phyloP scores from a whole-genome alignment of 169 alveolate species.

The Cryptosporidium bovis region DNA sequence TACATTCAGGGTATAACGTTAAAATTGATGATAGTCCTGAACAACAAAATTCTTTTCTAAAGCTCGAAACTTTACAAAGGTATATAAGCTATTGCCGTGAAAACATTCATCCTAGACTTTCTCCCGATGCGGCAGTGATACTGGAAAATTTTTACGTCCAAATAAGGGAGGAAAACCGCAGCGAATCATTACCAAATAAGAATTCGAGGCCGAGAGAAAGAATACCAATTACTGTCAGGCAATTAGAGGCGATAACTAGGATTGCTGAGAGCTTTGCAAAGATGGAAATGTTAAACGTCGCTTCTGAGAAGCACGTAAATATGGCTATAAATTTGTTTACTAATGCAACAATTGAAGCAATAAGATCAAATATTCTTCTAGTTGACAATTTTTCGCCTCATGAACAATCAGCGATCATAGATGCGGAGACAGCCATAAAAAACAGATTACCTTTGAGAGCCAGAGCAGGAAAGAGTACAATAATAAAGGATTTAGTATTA shows the following conservation, averaged over 20 bases:
- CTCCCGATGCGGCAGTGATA: slow-evolving; percentile 94
- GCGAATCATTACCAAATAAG: slow-evolving; percentile 79
- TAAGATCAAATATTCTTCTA: slow-evolving; percentile 82
- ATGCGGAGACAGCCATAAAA: slow-evolving; percentile 71
- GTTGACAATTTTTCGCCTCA: slow-evolving; percentile 84
- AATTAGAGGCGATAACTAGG: slow-evolving; percentile 98
- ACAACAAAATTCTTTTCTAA: slow-evolving; percentile 79
- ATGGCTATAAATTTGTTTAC: slow-evolving; percentile 90
- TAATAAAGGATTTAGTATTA: slow-evolving; percentile 45
- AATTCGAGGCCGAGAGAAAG: slow-evolving; percentile 46
- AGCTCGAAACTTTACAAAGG: slow-evolving; percentile 84
- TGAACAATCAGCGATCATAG: slow-evolving; percentile 80
- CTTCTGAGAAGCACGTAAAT: slow-evolving; percentile 89
- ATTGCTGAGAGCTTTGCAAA: slow-evolving; percentile 93
- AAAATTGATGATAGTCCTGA: slow-evolving; percentile 7
- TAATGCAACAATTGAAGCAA: slow-evolving; percentile 90
- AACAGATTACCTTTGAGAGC: slow-evolving; percentile 61
- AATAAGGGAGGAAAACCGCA: slow-evolving; percentile 90
- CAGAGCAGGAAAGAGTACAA: slow-evolving; percentile 52
- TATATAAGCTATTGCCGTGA: slow-evolving; percentile 90
- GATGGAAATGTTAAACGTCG: slow-evolving; percentile 89
- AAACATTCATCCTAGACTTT: slow-evolving; percentile 92
- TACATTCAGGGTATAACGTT: slow-evolving; percentile 78
- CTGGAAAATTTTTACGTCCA: slow-evolving; percentile 95
- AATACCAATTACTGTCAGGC: slow-evolving; percentile 98